Evolutionary conservation across 83 land plant species (phyloP), one percentile per base, ranked within the genome.

Genomic region (Picea abies): DNA sequence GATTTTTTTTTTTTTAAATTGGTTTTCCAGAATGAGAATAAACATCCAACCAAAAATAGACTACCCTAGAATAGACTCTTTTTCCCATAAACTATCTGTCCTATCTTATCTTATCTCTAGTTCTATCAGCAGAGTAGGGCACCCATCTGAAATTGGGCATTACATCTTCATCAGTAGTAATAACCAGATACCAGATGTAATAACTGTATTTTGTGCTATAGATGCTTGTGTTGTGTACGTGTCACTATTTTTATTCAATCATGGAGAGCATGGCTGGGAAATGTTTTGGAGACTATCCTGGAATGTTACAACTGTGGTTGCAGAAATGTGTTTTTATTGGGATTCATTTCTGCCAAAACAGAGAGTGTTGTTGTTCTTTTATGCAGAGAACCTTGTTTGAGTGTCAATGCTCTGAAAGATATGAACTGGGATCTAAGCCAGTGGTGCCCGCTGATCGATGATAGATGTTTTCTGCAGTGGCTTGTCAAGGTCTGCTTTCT

Each of bases 261-360:
- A 14, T 58, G 60, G 52, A 20, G 12, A 47, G 23, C 17, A 75
- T 75, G 60, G 78, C 78, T 16, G 49, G 47, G 58, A 75, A 75
- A 47, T 44, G 78, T 56, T 19, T 75, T 75, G 82, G 99, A 98
- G 85, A 98, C 99, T 49, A 96, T 96, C 17, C 89, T 98, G 69
- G 99, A 98, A 82, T 98, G 99, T 84, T 98, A 98, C 81, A 98
- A 98, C 64, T 98, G 99, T 89, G 99, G 99, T 5, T 98, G 99
- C 82, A 89, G 99, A 26, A 98, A 98, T 91, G 99, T 98, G 10
- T 98, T 98, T 76, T 91, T 98, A 77, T 89, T 98, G 66, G 99
- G 99, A 14, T 98, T 95, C 77, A 98, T 98, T 37, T 93, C 99
- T 77, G 99, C 29, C 29, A 97, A 94, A 87, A 87, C 99, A 76